These are phyloP conservation scores for Chaetomium globosum DNA, from an alignment of 2,329 filamentous ascomycete genomes.

Conservation along the genomic window DNA sequence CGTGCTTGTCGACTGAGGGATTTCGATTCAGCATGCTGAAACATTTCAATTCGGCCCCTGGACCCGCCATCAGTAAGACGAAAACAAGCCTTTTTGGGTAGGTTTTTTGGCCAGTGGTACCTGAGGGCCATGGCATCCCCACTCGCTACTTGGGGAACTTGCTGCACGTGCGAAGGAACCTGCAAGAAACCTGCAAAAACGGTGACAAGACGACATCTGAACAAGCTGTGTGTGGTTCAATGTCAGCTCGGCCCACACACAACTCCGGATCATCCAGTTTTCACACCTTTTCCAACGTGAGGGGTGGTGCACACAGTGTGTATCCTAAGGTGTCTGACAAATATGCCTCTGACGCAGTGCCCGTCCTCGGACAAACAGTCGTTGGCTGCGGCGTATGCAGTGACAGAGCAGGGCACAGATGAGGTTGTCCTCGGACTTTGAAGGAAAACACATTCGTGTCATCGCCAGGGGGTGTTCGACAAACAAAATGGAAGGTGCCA, in stretches of 20 bases:
- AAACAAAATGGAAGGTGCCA: conserved; percentile 19
- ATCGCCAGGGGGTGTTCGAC: not conserved
- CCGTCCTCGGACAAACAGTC: not conserved
- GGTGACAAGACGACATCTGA: not conserved
- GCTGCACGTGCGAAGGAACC: not conserved
- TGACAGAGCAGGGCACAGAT: not conserved
- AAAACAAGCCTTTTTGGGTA: conserved; percentile 2
- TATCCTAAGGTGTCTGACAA: not conserved
- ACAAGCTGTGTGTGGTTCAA: not conserved
- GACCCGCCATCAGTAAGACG: conserved; percentile 1
- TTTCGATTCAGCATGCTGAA: not conserved
- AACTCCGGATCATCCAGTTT: not conserved
- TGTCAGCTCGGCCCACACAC: not conserved
- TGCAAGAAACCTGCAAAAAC: not conserved
- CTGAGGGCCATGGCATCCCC: not conserved
- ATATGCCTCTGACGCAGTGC: not conserved
- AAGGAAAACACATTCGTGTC: not conserved
- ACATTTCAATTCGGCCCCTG: not conserved
- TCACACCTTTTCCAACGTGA: not conserved
- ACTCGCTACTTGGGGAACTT: not conserved
- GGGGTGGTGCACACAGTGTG: not conserved
- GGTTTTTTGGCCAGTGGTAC: not conserved
- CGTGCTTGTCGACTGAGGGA: not conserved
- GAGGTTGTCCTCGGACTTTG: not conserved
- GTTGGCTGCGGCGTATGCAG: not conserved